A percentile compares a stretch with the other conserved stretches of the same genome.
phyloP scores from a whole-genome alignment of 441 rosid genomes.

The Metrosideros polymorpha region DNA sequence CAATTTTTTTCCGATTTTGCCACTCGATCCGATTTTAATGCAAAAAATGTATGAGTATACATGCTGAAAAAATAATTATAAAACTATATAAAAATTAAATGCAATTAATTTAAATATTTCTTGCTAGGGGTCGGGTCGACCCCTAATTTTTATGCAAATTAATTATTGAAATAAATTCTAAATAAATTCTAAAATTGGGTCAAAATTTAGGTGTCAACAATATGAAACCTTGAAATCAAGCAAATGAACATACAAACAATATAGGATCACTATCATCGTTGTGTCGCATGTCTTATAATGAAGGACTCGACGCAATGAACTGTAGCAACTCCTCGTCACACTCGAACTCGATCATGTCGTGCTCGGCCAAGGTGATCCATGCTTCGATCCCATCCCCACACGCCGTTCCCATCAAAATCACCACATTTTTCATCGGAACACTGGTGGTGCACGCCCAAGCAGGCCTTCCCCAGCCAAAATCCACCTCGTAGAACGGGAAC shows the following conservation, averaged over 20 bases:
- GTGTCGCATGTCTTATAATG: background rate
- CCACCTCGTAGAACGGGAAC: background rate
- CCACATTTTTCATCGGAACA: background rate
- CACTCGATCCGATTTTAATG: too few species aligned
- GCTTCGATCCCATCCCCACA: background rate
- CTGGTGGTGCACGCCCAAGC: slow-evolving; percentile 1
- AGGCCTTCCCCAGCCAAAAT: slow-evolving; percentile 1
- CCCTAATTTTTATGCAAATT: too few species aligned
- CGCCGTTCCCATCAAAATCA: background rate
- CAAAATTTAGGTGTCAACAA: too few species aligned
- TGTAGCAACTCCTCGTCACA: background rate
- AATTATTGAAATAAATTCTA: too few species aligned
- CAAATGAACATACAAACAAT: background rate
- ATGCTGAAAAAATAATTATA: too few species aligned
- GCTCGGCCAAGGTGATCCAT: background rate
- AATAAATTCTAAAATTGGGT: too few species aligned
- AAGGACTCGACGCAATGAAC: background rate
- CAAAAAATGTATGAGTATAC: too few species aligned
- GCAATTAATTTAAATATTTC: too few species aligned
- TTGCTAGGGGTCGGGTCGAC: too few species aligned
- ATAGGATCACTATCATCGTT: background rate
- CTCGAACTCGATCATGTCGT: background rate
- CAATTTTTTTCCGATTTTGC: too few species aligned
- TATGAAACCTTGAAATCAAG: background rate
- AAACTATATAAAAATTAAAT: too few species aligned